Percentiles rank a stretch among this genome's conserved stretches.
These are phyloP conservation scores for Nitzschia putrida DNA, from an alignment of 108 stramenopile genomes.

Conservation along the genomic window DNA sequence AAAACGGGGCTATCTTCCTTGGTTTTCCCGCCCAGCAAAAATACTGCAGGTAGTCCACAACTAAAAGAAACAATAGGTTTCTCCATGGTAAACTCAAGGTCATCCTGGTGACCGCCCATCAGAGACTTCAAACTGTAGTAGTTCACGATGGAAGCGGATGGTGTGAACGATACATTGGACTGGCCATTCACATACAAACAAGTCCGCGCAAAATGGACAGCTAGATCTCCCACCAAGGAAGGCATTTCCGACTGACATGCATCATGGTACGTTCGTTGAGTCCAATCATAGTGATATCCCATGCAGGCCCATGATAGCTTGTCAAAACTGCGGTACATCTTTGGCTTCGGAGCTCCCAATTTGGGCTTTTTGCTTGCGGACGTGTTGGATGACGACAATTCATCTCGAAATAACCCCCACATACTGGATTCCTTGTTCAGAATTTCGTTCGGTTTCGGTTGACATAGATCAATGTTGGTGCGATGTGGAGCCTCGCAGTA, in stretches of 20 bases:
- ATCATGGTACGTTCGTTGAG: slow-evolving; percentile 48
- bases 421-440: slow-evolving; percentile 26
- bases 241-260: slow-evolving; percentile 50
- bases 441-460: slow-evolving; percentile 38
- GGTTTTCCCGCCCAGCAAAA: slow-evolving; percentile 61
- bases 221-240: slow-evolving; percentile 23
- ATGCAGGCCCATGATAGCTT: slow-evolving; percentile 68
- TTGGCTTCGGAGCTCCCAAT: neutral
- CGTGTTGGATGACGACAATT: neutral
- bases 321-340: slow-evolving; percentile 28
- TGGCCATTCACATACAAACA: slow-evolving; percentile 5
- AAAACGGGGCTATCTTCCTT: slow-evolving; percentile 52
- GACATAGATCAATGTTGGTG: slow-evolving; percentile 60
- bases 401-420: slow-evolving; percentile 49
- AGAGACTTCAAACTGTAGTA: slow-evolving; percentile 56
- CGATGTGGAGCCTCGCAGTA: slow-evolving; percentile 61
- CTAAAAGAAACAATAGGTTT: slow-evolving; percentile 64
- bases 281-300: slow-evolving; percentile 80
- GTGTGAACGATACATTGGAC: slow-evolving; percentile 24
- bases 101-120: slow-evolving; percentile 74
- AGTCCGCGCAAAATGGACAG: slow-evolving; percentile 39
- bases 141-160: slow-evolving; percentile 70
- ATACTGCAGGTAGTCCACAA: slow-evolving; percentile 60
- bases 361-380: slow-evolving; percentile 9
- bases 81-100: slow-evolving; percentile 59